Evolutionary conservation across 2,329 filamentous ascomycete species (phyloP).

Genomic region (Pseudopithomyces maydicus): DNA sequence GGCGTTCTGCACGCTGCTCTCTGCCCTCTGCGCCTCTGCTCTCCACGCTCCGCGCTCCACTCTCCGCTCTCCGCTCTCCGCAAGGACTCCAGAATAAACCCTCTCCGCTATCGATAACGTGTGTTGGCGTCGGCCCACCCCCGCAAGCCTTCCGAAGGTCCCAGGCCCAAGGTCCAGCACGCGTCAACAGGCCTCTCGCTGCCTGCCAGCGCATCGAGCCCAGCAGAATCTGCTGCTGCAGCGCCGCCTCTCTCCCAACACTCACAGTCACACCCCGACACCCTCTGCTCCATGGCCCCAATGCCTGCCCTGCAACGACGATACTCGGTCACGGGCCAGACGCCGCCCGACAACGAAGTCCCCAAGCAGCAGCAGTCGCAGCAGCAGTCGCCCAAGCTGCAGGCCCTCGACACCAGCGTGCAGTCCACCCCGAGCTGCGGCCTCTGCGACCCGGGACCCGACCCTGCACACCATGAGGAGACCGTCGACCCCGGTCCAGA

Average conservation of each 20-base stretch:
- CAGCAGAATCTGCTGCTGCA: slow-evolving; percentile 12
- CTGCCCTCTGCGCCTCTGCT: background rate
- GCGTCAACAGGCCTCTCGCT: slow-evolving; percentile 7
- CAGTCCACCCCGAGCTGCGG: slow-evolving; percentile 35
- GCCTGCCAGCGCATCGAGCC: slow-evolving; percentile 25
- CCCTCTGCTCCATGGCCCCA: slow-evolving; percentile 3
- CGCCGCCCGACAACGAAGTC: slow-evolving; percentile 38
- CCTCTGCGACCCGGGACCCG: slow-evolving; percentile 31
- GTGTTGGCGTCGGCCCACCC: slow-evolving; percentile 14
- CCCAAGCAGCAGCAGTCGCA: slow-evolving; percentile 35
- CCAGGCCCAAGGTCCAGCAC: slow-evolving; percentile 14
- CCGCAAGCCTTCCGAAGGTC: slow-evolving; percentile 25
- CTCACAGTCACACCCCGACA: background rate
- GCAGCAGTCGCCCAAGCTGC: slow-evolving; percentile 39
- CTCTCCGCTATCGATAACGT: slow-evolving; percentile 3
- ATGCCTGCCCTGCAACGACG: slow-evolving; percentile 40
- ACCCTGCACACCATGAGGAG: slow-evolving; percentile 17
- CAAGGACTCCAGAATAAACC: background rate
- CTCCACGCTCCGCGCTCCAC: background rate
- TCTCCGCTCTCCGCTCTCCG: background rate
- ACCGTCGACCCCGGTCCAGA: slow-evolving; percentile 17
- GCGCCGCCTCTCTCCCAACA: slow-evolving; percentile 12
- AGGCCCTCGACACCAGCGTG: slow-evolving; percentile 42
- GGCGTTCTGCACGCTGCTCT: background rate
- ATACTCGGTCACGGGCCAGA: slow-evolving; percentile 45